phyloP scores from a whole-genome alignment of 2,329 filamentous ascomycete species.

The Pseudofabraea citricarpa region DNA sequence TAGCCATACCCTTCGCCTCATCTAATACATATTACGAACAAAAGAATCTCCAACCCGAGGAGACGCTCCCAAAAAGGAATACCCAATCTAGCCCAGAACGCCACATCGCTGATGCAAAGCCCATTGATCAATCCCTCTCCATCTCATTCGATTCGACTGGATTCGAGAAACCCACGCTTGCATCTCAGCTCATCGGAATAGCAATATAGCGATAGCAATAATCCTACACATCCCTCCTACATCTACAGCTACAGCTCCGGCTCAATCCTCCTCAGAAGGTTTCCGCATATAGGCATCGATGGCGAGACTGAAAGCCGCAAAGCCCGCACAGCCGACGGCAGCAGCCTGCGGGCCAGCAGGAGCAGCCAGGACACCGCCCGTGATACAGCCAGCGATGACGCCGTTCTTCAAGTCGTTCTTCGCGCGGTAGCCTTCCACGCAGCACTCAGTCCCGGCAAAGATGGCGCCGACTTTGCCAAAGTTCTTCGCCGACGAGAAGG shows the following conservation, averaged over 20 bases:
- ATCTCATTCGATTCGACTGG: background rate
- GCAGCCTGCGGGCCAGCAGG: slow-evolving; percentile 87
- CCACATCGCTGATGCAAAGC: background rate
- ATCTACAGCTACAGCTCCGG: background rate
- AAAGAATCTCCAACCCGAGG: slow-evolving; percentile 3
- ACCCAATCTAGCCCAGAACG: background rate
- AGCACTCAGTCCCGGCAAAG: slow-evolving; percentile 91
- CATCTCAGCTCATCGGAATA: too few species aligned
- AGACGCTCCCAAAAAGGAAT: background rate
- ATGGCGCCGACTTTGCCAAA: slow-evolving; percentile 91
- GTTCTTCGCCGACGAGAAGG: slow-evolving; percentile 82
- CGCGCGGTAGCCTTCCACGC: slow-evolving; percentile 84
- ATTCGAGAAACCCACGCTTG: background rate
- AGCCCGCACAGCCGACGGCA: slow-evolving; percentile 82
- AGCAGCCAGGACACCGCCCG: slow-evolving; percentile 81
- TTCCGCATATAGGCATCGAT: slow-evolving; percentile 90
- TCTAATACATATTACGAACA: background rate
- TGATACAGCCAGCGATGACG: slow-evolving; percentile 81
- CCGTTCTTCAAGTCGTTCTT: slow-evolving; percentile 94
- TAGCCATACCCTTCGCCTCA: too few species aligned
- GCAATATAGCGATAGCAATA: too few species aligned
- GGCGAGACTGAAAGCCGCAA: slow-evolving; percentile 86
- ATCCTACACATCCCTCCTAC: background rate
- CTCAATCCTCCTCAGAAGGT: slow-evolving; percentile 57
- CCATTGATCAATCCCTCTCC: background rate